Evolutionary conservation across 139 green algal genomes (phyloP).

Genomic region (Raphidocelis subcapitata): DNA sequence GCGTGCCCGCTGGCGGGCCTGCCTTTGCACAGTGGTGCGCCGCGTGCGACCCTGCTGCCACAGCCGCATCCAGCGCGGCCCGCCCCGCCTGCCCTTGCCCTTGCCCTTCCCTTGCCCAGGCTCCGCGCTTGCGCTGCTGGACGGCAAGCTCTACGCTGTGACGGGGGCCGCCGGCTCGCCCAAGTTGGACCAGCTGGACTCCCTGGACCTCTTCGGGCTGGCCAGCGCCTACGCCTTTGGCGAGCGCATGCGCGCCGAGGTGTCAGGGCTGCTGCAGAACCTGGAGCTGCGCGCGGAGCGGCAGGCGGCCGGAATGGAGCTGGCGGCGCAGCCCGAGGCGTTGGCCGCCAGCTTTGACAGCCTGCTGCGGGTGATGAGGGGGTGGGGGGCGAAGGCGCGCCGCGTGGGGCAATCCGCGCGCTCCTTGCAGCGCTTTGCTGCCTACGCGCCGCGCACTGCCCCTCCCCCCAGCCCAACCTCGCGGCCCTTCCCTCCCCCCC

Average conservation of each 20-base stretch:
- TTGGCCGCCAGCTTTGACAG: constrained; percentile 38
- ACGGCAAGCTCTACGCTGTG: constrained; percentile 52
- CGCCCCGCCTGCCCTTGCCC: too few relatives aligned
- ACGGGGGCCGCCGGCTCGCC: constrained; percentile 52
- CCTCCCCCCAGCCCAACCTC: background rate
- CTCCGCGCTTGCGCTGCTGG: constrained; percentile 5
- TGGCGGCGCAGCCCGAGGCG: constrained; percentile 45
- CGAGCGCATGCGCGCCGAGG: constrained; percentile 48
- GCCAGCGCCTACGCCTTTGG: constrained; percentile 51
- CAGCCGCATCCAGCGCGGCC: too few relatives aligned
- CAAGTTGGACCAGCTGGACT: constrained; percentile 64
- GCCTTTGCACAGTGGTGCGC: too few relatives aligned
- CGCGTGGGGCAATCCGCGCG: too few relatives aligned
- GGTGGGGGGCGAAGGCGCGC: too few relatives aligned
- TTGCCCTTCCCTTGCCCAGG: too few relatives aligned
- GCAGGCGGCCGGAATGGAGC: constrained; percentile 67
- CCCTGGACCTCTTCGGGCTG: constrained; percentile 58
- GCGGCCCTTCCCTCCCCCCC: too few relatives aligned
- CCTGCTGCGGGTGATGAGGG: constrained; percentile 46
- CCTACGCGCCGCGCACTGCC: background rate
- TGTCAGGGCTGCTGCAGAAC: constrained; percentile 45
- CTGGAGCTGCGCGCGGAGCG: constrained; percentile 68
- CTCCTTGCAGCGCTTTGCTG: too few relatives aligned
- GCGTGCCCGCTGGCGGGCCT: too few relatives aligned
- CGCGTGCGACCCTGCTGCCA: too few relatives aligned